Evolutionary conservation across 257 asterid species (phyloP).

Genomic region (Solanum boliviense): DNA sequence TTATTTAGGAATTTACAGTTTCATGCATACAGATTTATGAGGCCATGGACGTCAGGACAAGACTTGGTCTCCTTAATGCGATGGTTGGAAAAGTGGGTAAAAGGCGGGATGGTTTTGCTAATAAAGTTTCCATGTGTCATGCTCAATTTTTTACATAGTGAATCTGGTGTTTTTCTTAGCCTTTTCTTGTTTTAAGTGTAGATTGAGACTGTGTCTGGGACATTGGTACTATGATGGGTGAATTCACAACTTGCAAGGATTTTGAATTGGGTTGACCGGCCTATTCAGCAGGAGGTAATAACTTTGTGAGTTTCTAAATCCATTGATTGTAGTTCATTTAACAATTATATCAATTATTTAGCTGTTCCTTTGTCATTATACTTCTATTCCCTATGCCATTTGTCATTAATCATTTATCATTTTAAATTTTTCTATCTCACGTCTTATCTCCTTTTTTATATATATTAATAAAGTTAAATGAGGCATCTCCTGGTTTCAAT

Average conservation of each 20-base stretch:
- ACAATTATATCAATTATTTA: background rate
- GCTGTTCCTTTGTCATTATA: background rate
- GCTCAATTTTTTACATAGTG: background rate
- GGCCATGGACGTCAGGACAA: constrained; percentile 79
- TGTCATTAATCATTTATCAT: background rate
- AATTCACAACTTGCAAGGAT: no score
- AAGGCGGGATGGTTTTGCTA: constrained; percentile 15
- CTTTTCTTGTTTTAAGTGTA: no score
- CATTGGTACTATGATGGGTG: no score
- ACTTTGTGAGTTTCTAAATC: background rate
- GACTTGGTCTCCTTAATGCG: constrained; percentile 85
- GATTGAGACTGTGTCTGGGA: no score
- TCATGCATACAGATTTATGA: constrained; percentile 57
- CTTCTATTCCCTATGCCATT: background rate
- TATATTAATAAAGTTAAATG: background rate
- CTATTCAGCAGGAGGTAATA: no score
- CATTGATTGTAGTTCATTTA: background rate
- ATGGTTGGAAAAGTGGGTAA: constrained; percentile 94
- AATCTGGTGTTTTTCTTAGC: background rate
- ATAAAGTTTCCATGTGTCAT: background rate
- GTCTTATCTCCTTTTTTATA: background rate
- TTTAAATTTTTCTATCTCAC: background rate
- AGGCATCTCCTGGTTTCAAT: background rate
- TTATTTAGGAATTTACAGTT: background rate
- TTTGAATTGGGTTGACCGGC: no score